These are phyloP conservation scores for Coemansia sp. DNA, from an alignment of 192 early-diverging fungal genomes.

Conservation along the genomic window DNA sequence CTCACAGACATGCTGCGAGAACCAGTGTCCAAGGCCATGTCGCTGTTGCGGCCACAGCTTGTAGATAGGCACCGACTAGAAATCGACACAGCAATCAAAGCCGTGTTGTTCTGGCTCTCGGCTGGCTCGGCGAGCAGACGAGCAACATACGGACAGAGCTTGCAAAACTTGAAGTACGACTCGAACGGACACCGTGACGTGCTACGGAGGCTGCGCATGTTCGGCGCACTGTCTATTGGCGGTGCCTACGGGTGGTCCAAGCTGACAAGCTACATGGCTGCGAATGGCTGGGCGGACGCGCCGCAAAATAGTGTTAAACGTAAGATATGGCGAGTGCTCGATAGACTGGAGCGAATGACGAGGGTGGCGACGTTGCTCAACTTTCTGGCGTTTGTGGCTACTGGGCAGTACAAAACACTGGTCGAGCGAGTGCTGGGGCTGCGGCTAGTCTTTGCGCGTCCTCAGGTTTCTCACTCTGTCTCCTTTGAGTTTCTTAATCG, in stretches of 20 bases:
- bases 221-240: conserved; percentile 66
- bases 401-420: conserved; percentile 80
- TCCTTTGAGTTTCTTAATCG: conserved; percentile 93
- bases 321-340: conserved; percentile 58
- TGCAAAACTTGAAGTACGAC: conserved; percentile 86
- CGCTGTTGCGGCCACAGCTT: conserved; percentile 55
- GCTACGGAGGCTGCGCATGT: conserved; percentile 17
- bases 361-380: conserved; percentile 69
- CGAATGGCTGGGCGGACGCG: conserved; percentile 72
- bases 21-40: conserved; percentile 69
- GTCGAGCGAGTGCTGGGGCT: conserved; percentile 78
- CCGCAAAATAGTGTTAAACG: conserved; percentile 57
- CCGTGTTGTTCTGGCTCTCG: conserved; percentile 73
- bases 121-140: conserved; percentile 63
- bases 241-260: conserved; percentile 73
- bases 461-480: conserved; percentile 72
- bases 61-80: conserved; percentile 72
- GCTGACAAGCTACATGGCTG: conserved; percentile 60
- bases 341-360: conserved; percentile 64
- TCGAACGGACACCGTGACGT: conserved; percentile 53
- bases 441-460: conserved; percentile 78
- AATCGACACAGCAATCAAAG: conserved; percentile 64
- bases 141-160: conserved; percentile 77
- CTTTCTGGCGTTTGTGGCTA: conserved; percentile 80
- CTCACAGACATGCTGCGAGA: conserved; percentile 75